These are phyloP conservation scores for Hemileccinum rubropunctum DNA, from an alignment of 768 basidiomycete genomes.

Conservation along the genomic window DNA sequence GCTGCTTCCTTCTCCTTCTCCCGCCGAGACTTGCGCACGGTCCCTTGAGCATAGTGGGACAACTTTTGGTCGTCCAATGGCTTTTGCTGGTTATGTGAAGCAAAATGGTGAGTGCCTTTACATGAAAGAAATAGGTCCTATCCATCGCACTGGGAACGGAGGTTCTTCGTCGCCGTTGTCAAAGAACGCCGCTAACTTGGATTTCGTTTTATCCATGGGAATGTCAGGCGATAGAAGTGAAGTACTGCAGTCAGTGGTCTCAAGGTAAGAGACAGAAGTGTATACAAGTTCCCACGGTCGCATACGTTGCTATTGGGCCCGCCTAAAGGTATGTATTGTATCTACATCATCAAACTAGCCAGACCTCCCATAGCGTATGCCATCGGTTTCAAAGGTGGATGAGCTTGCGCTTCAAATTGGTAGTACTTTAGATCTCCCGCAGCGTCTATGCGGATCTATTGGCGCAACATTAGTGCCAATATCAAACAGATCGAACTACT, in stretches of 20 bases:
- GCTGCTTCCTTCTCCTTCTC: slow-evolving; percentile 94
- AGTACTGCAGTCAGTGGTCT: neutral
- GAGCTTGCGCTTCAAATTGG: slow-evolving; percentile 83
- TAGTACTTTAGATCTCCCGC: slow-evolving; percentile 69
- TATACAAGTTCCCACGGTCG: slow-evolving; percentile 26
- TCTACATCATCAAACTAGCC: slow-evolving; percentile 67
- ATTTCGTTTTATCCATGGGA: slow-evolving; percentile 36
- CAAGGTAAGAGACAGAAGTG: neutral
- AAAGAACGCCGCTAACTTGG: slow-evolving; percentile 75
- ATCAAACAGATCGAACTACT: slow-evolving; percentile 28
- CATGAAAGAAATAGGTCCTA: slow-evolving; percentile 56
- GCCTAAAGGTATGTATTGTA: too few relatives aligned
- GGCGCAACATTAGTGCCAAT: slow-evolving; percentile 4
- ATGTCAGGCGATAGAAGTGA: slow-evolving; percentile 1
- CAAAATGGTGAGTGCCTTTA: slow-evolving; percentile 58
- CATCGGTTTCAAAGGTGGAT: slow-evolving; percentile 93
- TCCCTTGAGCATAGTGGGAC: slow-evolving; percentile 84
- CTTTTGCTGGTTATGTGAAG: slow-evolving; percentile 68
- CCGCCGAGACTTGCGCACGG: slow-evolving; percentile 80
- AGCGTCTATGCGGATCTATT: slow-evolving; percentile 78
- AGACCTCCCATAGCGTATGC: slow-evolving; percentile 75
- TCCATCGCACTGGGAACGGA: slow-evolving; percentile 90
- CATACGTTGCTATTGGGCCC: neutral
- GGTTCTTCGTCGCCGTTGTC: slow-evolving; percentile 82
- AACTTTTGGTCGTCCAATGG: slow-evolving; percentile 82